Percentiles rank a stretch among this genome's conserved stretches.
Conservation (phyloP, 257 asterid genomes). For the Ophiorrhiza pumila region DNA sequence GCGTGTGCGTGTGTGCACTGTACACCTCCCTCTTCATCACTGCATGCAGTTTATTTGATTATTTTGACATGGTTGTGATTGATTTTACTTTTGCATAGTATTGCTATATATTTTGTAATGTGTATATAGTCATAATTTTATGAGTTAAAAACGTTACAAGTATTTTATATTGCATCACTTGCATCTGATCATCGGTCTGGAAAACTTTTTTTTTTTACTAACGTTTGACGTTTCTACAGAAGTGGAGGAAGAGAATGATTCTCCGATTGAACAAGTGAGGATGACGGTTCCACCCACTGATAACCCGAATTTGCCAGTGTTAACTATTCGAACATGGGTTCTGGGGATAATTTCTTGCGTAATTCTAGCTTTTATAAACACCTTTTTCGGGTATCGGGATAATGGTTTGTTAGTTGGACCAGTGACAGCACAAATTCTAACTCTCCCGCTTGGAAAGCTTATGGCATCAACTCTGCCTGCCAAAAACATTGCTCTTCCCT, state of each 20-base stretch:
- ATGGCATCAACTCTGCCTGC: constrained; percentile 52
- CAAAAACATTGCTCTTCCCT: constrained; percentile 32
- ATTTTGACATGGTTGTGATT: too few relatives aligned
- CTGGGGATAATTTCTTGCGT: constrained; percentile 46
- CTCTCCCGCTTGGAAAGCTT: constrained; percentile 47
- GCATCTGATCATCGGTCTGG: too few relatives aligned
- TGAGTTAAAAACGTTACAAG: too few relatives aligned
- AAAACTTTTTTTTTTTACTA: too few relatives aligned
- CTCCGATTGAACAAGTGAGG: constrained; percentile 64
- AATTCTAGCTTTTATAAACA: constrained; percentile 42
- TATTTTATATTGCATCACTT: too few relatives aligned
- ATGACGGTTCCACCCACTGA: constrained; percentile 52
- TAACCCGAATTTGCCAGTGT: constrained; percentile 40
- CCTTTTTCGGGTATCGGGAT: constrained; percentile 50
- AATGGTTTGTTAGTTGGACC: constrained; percentile 30
- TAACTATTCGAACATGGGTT: constrained; percentile 61
- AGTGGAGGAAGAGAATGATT: constrained; percentile 31
- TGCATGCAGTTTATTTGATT: too few relatives aligned
- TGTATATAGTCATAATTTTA: too few relatives aligned
- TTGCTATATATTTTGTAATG: too few relatives aligned
- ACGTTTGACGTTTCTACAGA: too few relatives aligned
- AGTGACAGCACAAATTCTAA: constrained; percentile 48
- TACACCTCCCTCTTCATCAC: too few relatives aligned
- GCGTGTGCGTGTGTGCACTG: too few relatives aligned
- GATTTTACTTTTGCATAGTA: too few relatives aligned